phyloP scores from a whole-genome alignment of 2,329 filamentous ascomycete species.

The Ceratocystis cacaofunesta region DNA sequence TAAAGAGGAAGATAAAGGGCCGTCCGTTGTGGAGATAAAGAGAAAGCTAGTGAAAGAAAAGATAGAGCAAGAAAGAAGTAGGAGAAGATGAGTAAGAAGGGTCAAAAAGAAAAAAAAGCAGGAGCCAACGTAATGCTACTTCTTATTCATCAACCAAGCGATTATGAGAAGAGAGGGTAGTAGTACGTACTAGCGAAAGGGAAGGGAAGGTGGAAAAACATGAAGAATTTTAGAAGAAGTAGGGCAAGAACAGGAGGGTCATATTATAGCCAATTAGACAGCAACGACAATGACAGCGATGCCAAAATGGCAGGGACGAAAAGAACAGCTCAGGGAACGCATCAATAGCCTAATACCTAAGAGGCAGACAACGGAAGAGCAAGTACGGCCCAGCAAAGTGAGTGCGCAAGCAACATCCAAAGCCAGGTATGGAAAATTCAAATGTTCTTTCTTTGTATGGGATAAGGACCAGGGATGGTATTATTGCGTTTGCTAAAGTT shows the following conservation, averaged over 20 bases:
- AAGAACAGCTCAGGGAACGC: neutral
- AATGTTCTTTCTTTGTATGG: neutral
- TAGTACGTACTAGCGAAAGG: neutral
- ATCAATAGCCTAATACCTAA: neutral
- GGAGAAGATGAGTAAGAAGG: neutral
- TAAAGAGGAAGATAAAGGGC: neutral
- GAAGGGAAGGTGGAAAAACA: neutral
- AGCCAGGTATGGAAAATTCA: neutral
- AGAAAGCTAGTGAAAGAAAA: slow-evolving; percentile 4
- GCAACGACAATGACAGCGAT: neutral
- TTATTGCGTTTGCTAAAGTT: slow-evolving; percentile 2
- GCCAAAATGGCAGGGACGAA: neutral
- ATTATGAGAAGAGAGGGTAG: neutral
- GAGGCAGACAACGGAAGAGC: neutral
- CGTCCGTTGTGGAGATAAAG: neutral
- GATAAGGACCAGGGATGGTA: neutral
- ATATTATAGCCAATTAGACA: slow-evolving; percentile 4
- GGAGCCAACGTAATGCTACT: slow-evolving; percentile 2
- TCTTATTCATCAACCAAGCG: neutral
- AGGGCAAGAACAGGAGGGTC: neutral
- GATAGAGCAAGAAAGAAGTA: neutral
- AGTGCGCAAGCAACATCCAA: neutral
- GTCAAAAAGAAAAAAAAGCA: neutral
- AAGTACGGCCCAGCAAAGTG: neutral
- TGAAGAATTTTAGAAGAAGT: too few relatives aligned